Conservation (phyloP, 2,329 filamentous ascomycete genomes). For the Calonectria fujianensis region DNA sequence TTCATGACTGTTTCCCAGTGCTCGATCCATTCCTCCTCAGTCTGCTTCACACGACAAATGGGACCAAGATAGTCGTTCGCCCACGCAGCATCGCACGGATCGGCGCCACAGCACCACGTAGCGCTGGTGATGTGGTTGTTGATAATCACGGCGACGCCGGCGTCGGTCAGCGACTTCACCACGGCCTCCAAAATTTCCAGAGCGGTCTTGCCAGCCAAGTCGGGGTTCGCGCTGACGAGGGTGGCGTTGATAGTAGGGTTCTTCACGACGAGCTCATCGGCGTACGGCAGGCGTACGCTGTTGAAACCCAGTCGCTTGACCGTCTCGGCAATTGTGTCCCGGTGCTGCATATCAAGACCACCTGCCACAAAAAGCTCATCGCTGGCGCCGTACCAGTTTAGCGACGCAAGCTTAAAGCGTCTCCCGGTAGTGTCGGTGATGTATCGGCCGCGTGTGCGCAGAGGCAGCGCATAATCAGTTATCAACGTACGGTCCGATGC, state of each 20-base stretch:
- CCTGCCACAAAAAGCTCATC: slow-evolving; percentile 80
- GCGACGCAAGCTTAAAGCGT: slow-evolving; percentile 77
- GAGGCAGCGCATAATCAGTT: slow-evolving; percentile 71
- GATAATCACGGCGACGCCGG: slow-evolving; percentile 78
- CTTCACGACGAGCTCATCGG: slow-evolving; percentile 78
- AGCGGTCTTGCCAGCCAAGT: slow-evolving; percentile 74
- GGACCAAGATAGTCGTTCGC: slow-evolving; percentile 77
- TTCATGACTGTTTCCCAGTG: slow-evolving; percentile 80
- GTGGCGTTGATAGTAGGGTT: slow-evolving; percentile 73
- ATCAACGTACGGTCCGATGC: slow-evolving; percentile 67
- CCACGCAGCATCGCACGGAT: slow-evolving; percentile 81
- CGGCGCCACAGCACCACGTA: slow-evolving; percentile 81
- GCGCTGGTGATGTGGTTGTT: slow-evolving; percentile 84
- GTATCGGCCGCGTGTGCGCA: slow-evolving; percentile 75
- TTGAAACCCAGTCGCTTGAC: slow-evolving; percentile 81
- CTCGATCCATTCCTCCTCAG: slow-evolving; percentile 79
- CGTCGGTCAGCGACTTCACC: slow-evolving; percentile 75
- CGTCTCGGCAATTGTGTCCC: slow-evolving; percentile 74
- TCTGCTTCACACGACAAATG: slow-evolving; percentile 77
- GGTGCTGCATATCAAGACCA: slow-evolving; percentile 78
- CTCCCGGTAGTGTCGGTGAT: slow-evolving; percentile 75
- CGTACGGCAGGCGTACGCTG: slow-evolving; percentile 81
- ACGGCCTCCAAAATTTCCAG: slow-evolving; percentile 78
- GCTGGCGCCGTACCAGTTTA: slow-evolving; percentile 84
- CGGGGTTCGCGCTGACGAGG: slow-evolving; percentile 75